Evolutionary conservation across 257 asterid genomes (phyloP).

Genomic region (Paulownia fortunei): DNA sequence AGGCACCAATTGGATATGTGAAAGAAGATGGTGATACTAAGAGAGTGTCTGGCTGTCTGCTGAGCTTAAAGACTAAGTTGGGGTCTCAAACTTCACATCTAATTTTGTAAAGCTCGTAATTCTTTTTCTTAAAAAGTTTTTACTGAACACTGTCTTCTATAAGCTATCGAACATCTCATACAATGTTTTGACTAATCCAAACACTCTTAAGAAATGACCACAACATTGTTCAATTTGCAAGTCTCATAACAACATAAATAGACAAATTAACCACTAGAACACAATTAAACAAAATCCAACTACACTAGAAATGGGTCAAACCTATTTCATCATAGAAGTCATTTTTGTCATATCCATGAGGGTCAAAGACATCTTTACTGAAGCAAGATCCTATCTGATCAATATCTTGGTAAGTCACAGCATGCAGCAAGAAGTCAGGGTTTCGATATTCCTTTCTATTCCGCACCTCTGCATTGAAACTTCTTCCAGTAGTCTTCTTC

Average conservation of each 20-base stretch:
- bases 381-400: constrained; percentile 98
- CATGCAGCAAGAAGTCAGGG: constrained; percentile 95
- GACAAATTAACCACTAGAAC: constrained; percentile 17
- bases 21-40: not conserved
- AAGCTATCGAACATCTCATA: not conserved
- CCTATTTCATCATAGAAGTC: constrained; percentile 97
- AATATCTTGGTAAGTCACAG: constrained; percentile 93
- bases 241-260: constrained; percentile 18
- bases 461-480: constrained; percentile 95
- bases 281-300: constrained; percentile 13
- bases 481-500: constrained; percentile 76
- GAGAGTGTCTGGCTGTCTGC: not conserved
- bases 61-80: not conserved
- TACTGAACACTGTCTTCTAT: not conserved
- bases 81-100: not conserved
- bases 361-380: constrained; percentile 91
- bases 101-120: not conserved
- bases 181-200: not conserved
- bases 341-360: constrained; percentile 92
- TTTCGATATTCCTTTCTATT: constrained; percentile 91
- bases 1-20: not conserved
- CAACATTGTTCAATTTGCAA: not conserved
- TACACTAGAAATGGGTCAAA: constrained; percentile 33
- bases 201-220: not conserved
- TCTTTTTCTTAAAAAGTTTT: not conserved